These are phyloP conservation scores for Grigorovia transvaalensis DNA, from an alignment of 805 yeast genomes.

Conservation along the genomic window DNA sequence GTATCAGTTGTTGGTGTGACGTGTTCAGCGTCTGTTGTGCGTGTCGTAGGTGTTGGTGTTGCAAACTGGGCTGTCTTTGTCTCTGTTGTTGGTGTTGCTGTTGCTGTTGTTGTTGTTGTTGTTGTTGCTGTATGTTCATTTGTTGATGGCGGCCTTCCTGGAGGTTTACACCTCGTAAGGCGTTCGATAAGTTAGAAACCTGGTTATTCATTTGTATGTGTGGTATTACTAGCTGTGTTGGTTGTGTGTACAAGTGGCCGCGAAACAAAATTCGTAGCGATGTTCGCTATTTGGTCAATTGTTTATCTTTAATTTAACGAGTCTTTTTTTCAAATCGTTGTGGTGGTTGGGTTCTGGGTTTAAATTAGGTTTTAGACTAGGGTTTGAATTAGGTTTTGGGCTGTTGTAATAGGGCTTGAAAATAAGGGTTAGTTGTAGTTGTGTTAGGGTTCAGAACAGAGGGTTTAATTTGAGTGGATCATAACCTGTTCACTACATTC, in stretches of 20 bases:
- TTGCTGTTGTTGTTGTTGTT: constrained; percentile 4
- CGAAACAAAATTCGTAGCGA: too few species aligned
- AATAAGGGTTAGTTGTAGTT: too few species aligned
- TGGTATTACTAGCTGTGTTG: neutral
- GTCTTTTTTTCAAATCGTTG: neutral
- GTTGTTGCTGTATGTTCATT: neutral
- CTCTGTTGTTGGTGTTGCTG: constrained; percentile 4
- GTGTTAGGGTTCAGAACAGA: too few species aligned
- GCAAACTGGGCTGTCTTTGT: constrained; percentile 3
- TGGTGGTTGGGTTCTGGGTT: neutral
- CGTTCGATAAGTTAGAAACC: constrained; percentile 28
- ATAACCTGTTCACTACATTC: constrained; percentile 4
- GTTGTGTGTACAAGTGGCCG: too few species aligned
- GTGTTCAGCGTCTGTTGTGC: constrained; percentile 1
- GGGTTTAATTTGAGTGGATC: too few species aligned
- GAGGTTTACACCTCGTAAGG: constrained; percentile 27
- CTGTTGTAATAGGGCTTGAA: too few species aligned
- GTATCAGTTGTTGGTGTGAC: constrained; percentile 1
- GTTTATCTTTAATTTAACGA: neutral
- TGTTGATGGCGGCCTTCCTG: constrained; percentile 12
- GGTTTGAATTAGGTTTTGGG: too few species aligned
- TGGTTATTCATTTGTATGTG: neutral
- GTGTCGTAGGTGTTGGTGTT: constrained; percentile 4
- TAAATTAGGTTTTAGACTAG: too few species aligned
- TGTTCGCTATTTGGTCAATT: neutral